Conservation (phyloP, 495 filamentous ascomycete genomes). For the Hypoxylon trugodes region DNA sequence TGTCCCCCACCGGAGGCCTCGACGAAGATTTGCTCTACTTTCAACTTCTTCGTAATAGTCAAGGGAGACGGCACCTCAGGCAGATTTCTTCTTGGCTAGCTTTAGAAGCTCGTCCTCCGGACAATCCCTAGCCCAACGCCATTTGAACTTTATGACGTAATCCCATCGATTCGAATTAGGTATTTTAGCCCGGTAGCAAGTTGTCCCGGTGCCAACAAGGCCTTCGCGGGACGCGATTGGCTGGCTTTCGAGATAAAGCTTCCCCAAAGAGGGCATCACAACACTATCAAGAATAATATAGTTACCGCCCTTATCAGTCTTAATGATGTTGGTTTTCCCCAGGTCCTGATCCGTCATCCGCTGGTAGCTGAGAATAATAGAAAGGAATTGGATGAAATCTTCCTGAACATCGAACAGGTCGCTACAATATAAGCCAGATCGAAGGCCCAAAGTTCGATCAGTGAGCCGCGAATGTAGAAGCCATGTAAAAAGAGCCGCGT, state of each 20-base stretch:
- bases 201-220: slow-evolving; percentile 40
- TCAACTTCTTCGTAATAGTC: slow-evolving; percentile 39
- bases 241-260: slow-evolving; percentile 41
- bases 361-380: slow-evolving; percentile 39
- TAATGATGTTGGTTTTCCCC: slow-evolving; percentile 31
- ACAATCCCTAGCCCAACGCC: slow-evolving; percentile 40
- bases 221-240: slow-evolving; percentile 34
- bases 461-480: slow-evolving; percentile 47
- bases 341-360: slow-evolving; percentile 38
- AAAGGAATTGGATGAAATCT: slow-evolving; percentile 44
- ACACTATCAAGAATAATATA: slow-evolving; percentile 26
- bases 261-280: slow-evolving; percentile 24
- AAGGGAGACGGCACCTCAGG: slow-evolving; percentile 39
- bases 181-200: slow-evolving; percentile 37
- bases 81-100: slow-evolving; percentile 33
- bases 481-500: slow-evolving; percentile 49
- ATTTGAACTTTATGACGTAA: slow-evolving; percentile 42
- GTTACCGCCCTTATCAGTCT: slow-evolving; percentile 31
- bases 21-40: slow-evolving; percentile 42
- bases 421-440: slow-evolving; percentile 53
- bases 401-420: slow-evolving; percentile 49
- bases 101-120: slow-evolving; percentile 42
- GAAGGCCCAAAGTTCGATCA: slow-evolving; percentile 54
- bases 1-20: slow-evolving; percentile 36
- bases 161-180: slow-evolving; percentile 33